Evolutionary conservation across 306 rosid genomes (phyloP).

Genomic region (Alnus rubra): DNA sequence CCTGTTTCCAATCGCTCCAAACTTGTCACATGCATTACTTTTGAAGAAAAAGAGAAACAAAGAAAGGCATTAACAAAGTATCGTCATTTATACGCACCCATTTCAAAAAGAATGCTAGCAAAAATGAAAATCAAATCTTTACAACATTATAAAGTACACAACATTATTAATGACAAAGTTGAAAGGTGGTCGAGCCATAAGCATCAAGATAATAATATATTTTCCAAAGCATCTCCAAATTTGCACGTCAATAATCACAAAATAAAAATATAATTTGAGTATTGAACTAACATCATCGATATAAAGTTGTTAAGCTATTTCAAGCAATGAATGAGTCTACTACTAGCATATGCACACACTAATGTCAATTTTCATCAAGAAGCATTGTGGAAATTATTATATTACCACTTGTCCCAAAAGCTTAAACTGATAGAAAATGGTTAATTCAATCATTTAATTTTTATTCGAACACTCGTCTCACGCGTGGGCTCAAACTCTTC

Average conservation of each 20-base stretch:
- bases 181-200: not conserved
- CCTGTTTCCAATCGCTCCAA: constrained; percentile 44
- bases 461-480: no score
- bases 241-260: not conserved
- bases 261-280: not conserved
- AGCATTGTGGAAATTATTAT: not conserved
- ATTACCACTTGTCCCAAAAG: no score
- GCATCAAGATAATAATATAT: not conserved
- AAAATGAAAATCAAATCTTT: not conserved
- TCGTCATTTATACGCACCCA: constrained; percentile 22
- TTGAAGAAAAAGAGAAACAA: constrained; percentile 25
- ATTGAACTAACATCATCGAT: not conserved
- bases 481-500: no score
- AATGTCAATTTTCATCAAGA: not conserved
- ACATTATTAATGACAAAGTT: not conserved
- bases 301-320: not conserved
- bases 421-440: no score
- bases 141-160: not conserved
- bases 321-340: not conserved
- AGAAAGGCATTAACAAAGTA: constrained; percentile 7
- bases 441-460: no score
- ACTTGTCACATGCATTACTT: constrained; percentile 35
- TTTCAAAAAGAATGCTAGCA: not conserved
- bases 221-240: not conserved
- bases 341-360: not conserved